Evolutionary conservation across 257 asterid species (phyloP), one percentile per base, ranked within the genome.

Genomic region (Nicotiana noctiflora): DNA sequence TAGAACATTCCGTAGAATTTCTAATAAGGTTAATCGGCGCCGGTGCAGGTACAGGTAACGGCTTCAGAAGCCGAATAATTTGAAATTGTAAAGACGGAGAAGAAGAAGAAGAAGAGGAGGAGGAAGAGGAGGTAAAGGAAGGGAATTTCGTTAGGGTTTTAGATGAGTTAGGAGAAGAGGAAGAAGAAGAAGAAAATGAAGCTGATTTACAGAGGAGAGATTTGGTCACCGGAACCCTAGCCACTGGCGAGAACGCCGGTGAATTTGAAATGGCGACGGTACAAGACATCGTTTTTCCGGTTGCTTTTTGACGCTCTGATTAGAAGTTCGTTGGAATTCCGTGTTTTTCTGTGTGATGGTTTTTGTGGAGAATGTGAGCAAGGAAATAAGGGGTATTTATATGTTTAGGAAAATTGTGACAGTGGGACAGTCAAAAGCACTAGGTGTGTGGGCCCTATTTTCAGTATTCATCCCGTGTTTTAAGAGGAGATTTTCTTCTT

Each of bases 241-340:
- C 17, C 2, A 86, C 77, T 57, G 56, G 87, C 25, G 89, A 84
- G 59, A 94, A 94, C 1, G 82, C 92, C 3, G 95, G 93, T 8
- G 98, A 89, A 81, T 76, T 90, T n/a, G 97, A 87, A 79, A 91
- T 84, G 2, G 96, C 98, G 19, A 89, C 84, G 60, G 87, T 75
- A 34, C 89, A 87, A 75, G 87, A 81, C 92, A 89, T 88, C 15
- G 18, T 25, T n/a, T 63, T 46, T 44, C 8, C 17, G 19, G 29
- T 56, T 29, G 3, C 17, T 32, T 46, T 60, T 37, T 49, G 3
- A 51, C 4, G 34, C 49, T 40, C 12, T 40, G 46, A 40, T 40
- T 40, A 81, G 32, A 83, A 83, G 87, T 80, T 85, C 0, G 56
- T 70, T 82, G 83, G 64, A 79, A 51, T 79, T 49, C 32, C n/a